Evolutionary conservation across 495 filamentous ascomycete species (phyloP).

Genomic region (Aspergillus sclerotiicarbonarius): DNA sequence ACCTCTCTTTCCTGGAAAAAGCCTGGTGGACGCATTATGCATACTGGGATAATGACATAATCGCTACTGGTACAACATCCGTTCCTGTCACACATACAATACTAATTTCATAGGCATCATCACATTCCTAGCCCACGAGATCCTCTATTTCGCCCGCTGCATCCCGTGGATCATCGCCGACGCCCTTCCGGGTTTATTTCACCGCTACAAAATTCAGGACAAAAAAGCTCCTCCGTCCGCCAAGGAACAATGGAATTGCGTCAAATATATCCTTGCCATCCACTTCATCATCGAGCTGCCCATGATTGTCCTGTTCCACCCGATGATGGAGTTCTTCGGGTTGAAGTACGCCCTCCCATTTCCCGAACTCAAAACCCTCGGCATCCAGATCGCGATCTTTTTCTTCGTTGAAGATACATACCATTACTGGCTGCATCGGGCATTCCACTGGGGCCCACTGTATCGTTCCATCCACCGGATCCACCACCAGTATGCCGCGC

Average conservation of each 20-base stretch:
- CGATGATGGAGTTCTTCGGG: conserved; percentile 88
- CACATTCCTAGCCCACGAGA: conserved; percentile 93
- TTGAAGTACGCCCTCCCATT: conserved; percentile 86
- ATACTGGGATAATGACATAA: conserved; percentile 96
- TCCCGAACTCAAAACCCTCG: conserved; percentile 76
- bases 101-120: conserved; percentile 54
- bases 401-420: conserved; percentile 96
- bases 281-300: conserved; percentile 97
- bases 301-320: conserved; percentile 92
- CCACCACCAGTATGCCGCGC: conserved; percentile 95
- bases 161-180: conserved; percentile 95
- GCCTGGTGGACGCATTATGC: conserved; percentile 95
- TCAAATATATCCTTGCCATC: conserved; percentile 81
- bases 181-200: conserved; percentile 70
- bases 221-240: conserved; percentile 16
- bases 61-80: conserved; percentile 69
- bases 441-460: conserved; percentile 92
- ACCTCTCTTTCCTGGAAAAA: conserved; percentile 78
- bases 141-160: conserved; percentile 91
- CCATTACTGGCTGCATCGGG: conserved; percentile 97
- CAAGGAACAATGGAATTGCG: conserved; percentile 90
- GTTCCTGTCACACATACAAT: not conserved
- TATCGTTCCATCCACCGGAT: conserved; percentile 97
- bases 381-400: conserved; percentile 86
- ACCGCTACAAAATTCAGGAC: conserved; percentile 89